Evolutionary conservation across 1,139 yeast species (phyloP), one percentile per base, ranked within the genome.

Genomic region (Diutina pseudorugosa): DNA sequence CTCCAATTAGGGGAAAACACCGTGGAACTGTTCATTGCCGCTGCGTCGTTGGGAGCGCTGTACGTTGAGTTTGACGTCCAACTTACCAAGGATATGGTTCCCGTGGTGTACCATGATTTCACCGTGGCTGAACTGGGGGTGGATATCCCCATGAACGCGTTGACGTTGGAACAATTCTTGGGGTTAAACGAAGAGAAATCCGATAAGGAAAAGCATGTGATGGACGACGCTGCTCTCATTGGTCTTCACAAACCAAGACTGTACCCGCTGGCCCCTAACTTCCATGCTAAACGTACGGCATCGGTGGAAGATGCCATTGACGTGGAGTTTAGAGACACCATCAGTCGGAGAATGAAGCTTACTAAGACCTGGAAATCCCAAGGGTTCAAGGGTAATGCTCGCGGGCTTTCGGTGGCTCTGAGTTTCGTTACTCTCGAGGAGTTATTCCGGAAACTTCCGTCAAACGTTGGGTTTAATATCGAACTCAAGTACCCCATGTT

Each of bases 21-120:
- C 0, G 86, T 93, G 41, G 97, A 91, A 63, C 87, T 96, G 1
- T 93, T 93, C 60, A 87, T 93, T 63, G 96, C 96, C 11, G 98
- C 98, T 0, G 96, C 98, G 0, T 90, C 95, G 4, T 72, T 93
- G 59, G 98, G 98, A 42, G 93, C 93, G 1, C 82, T 90, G 1
- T 85, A 85, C 61, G 97, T 95, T 52, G 98, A 93, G 67, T 93
- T 93, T 65, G 98, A 93, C 67, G 98, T 93, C 42, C 98, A 93
- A 66, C 72, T 93, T 58, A 93, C 98, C n/a, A 90, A 90, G 63
- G 98, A 93, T 66, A 75, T 75, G 58, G 82, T 89, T 12, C 98
- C 98, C 1, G 98, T 93, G 12, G 86, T 93, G 43, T 93, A 93
- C 63, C 98, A 93, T 65, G 98, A 93, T 66, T 93, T 93, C 64